phyloP scores from a whole-genome alignment of 345 rosid genomes.

The Turritis glabra region DNA sequence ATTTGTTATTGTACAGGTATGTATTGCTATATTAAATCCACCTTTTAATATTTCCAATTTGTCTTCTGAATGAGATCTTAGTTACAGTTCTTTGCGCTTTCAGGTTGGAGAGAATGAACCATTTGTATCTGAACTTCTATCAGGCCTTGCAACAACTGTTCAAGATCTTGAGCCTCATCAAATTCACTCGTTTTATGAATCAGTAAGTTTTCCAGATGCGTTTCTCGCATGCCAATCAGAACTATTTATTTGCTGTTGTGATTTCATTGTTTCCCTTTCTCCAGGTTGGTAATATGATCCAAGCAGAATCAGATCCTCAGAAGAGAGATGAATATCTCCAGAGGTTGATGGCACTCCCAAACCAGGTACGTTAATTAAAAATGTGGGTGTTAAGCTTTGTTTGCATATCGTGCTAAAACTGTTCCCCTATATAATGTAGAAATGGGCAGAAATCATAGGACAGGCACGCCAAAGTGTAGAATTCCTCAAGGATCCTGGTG shows the following conservation, averaged over 20 bases:
- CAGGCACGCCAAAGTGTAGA: constrained; percentile 97
- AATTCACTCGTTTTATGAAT: constrained; percentile 96
- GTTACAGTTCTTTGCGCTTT: constrained; percentile 20
- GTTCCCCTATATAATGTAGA: constrained; percentile 50
- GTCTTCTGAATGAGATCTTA: constrained; percentile 14
- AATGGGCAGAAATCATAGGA: constrained; percentile 94
- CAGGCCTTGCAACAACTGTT: constrained; percentile 92
- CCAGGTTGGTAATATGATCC: constrained; percentile 98
- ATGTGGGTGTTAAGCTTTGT: constrained; percentile 8
- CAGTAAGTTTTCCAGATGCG: constrained; percentile 52
- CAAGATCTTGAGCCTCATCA: constrained; percentile 99
- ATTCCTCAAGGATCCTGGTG: constrained; percentile 83
- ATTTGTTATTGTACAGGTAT: constrained; percentile 92
- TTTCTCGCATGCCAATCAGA: constrained; percentile 8
- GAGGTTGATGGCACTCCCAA: constrained; percentile 94
- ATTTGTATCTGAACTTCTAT: constrained; percentile 95
- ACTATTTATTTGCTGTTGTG: neutral
- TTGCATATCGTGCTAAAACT: constrained; percentile 19
- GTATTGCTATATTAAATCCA: constrained; percentile 1
- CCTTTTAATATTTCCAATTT: neutral
- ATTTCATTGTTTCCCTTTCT: constrained; percentile 10
- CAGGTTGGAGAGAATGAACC: constrained; percentile 98
- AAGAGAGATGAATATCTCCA: constrained; percentile 96
- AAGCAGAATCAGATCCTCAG: constrained; percentile 93
- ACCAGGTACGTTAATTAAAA: constrained; percentile 56